A percentile compares a stretch with the other conserved stretches of the same genome.
These are phyloP conservation scores for Larix sibirica DNA, from an alignment of 83 land plant species.

Conservation along the genomic window DNA sequence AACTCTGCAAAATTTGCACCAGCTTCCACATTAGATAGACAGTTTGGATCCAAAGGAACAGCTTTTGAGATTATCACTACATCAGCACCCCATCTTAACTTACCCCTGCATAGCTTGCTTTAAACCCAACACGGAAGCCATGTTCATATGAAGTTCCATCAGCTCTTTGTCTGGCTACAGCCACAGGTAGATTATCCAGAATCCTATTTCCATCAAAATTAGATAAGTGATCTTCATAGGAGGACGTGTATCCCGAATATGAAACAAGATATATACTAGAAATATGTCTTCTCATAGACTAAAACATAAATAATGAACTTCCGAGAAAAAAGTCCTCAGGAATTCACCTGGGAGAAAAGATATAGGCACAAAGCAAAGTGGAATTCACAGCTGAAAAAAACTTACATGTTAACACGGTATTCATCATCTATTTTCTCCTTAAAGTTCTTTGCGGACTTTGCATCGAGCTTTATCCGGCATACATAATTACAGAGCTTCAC, in stretches of 20 bases:
- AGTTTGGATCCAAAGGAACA: too few relatives aligned
- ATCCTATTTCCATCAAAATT: slow-evolving; percentile 52
- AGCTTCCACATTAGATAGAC: too few relatives aligned
- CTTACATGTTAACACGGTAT: slow-evolving; percentile 92
- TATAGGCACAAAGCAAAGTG: too few relatives aligned
- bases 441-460: slow-evolving; percentile 77
- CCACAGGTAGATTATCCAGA: slow-evolving; percentile 95
- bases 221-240: too few relatives aligned
- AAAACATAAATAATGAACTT: too few relatives aligned
- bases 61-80: too few relatives aligned
- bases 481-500: slow-evolving; percentile 67
- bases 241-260: too few relatives aligned
- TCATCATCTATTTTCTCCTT: slow-evolving; percentile 94
- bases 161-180: slow-evolving; percentile 56
- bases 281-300: too few relatives aligned
- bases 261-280: too few relatives aligned
- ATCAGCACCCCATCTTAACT: slow-evolving; percentile 8
- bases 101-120: slow-evolving; percentile 66
- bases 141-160: slow-evolving; percentile 75
- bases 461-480: slow-evolving; percentile 61
- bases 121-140: slow-evolving; percentile 93
- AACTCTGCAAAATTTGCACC: slow-evolving; percentile 37
- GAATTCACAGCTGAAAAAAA: neutral
- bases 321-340: too few relatives aligned
- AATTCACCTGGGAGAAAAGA: too few relatives aligned